Evolutionary conservation across 2,329 filamentous ascomycete genomes (phyloP), one percentile per base, ranked within the genome.

Genomic region (Fusarium sp.): DNA sequence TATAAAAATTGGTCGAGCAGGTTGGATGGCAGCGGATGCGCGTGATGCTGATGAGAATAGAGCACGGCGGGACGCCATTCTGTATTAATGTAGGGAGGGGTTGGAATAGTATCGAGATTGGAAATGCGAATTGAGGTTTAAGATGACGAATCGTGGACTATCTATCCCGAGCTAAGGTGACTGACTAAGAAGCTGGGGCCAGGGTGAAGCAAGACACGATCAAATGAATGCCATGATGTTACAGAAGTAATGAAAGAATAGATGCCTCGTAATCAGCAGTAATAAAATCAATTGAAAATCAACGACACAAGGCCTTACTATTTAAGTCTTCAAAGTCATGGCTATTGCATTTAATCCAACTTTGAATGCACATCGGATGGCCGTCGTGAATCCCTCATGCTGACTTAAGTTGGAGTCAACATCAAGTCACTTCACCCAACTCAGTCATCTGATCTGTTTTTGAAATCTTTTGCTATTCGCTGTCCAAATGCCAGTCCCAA

Each of bases 401-500:
- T 66, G 59, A 70, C 70, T 16, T 54, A 50, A 30, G 31, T 36
- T 38, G 24, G 31, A 39, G 26, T 20, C 33, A 16, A 28, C 9
- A 26, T 48, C 36, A 36, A 36, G 20, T 58, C 35, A 53, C 26
- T 30, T 62, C 59, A 50, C 20, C 30, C 30, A 35, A 22, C 31
- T 39, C 22, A 10, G 22, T 24, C 11, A 26, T 26, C 22, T 35
- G n/a, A 26, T 51, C 18, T 51, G 50, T 30, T 54, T 39, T 54
- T 38, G 24, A n/a, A 28, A 18, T 41, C 15, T 41, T 41, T 50
- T 30, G 36, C 48, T 45, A 22, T 63, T 75, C 62, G 66, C 53
- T 68, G 68, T 77, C 68, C 66, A 70, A 76, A 68, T 59, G 55
- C 75, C 74, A 75, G 68, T 47, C 61, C 63, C 68, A 64, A 48